Evolutionary conservation across 2,329 filamentous ascomycete genomes (phyloP), one percentile per base, ranked within the genome.

Genomic region (Epicoccum sorghinum): DNA sequence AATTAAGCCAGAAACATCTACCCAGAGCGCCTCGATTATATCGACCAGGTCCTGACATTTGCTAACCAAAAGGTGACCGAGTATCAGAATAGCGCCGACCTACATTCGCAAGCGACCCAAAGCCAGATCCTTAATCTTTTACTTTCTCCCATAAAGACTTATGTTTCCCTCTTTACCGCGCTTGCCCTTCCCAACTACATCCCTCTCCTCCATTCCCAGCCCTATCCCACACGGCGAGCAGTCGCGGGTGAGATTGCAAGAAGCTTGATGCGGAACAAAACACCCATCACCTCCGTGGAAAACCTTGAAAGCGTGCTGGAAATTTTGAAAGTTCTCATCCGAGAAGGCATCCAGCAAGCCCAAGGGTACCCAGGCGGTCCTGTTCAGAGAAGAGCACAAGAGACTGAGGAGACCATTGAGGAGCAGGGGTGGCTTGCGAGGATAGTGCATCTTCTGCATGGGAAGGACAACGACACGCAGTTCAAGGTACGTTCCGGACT

Each of bases 321-420:
- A 63, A 87, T 96, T 29, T 80, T 97, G 44, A 90, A 90, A 63
- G 95, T 99, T 0, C 80, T 99, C 32, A 95, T 99, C 72, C 95
- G 92, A 66, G 95, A 99, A 77, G 93, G 93, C 10, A 88, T 90
- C 12, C 93, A 96, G 67, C 74, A 78, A 48, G 86, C 90, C n/a
- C 84, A 86, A 41, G 91, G 91, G 27, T 97, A 97, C 66, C 88
- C 93, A 0, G 90, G 91, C 3, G 86, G 89, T 35, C 86, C 89
- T 5, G 77, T 81, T 12, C 90, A 93, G 69, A 83, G 91, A 59
- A 87, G 91, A 58, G 85, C 86, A 18, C 80, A 84, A 41, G 96
- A 99, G 79, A 98, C 95, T 0, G 95, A 99, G 58, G 96, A 99
- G 78, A 98, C 93, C 0, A 87, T 98, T 68, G 93, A 99, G 76